Evolutionary conservation across 805 yeast species (phyloP).

Genomic region (Metschnikowia baotianmanensis): DNA sequence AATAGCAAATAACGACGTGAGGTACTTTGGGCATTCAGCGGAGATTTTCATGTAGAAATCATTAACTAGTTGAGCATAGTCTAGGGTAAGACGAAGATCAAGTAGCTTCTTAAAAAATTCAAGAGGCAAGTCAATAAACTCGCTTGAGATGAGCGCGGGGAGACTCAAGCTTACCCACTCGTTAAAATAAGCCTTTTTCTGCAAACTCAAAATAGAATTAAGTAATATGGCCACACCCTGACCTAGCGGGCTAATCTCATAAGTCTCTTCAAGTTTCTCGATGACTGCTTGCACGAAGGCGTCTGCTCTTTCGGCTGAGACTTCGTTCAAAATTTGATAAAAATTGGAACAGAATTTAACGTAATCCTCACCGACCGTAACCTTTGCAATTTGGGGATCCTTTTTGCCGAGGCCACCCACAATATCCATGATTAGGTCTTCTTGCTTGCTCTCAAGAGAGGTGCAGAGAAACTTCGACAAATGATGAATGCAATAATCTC

Average conservation of each 20-base stretch:
- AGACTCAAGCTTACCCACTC: constrained; percentile 14
- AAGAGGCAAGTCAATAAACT: constrained; percentile 26
- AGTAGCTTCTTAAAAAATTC: constrained; percentile 13
- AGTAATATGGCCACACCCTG: constrained; percentile 1
- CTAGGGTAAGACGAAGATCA: constrained; percentile 1
- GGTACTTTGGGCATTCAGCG: constrained; percentile 16
- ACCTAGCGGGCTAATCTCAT: constrained; percentile 5
- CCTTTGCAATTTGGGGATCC: background rate
- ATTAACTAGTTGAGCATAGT: constrained; percentile 22
- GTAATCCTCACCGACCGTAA: constrained; percentile 1
- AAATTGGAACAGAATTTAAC: constrained; percentile 6
- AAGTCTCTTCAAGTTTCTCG: constrained; percentile 9
- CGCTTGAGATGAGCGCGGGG: constrained; percentile 27
- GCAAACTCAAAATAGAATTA: constrained; percentile 1
- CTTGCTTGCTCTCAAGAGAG: background rate
- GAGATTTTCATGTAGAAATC: constrained; percentile 31
- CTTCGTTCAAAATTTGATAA: background rate
- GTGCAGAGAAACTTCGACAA: constrained; percentile 5
- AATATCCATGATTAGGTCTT: background rate
- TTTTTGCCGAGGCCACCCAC: constrained; percentile 8
- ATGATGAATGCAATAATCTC: background rate
- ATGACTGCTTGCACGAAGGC: constrained; percentile 6
- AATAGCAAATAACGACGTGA: constrained; percentile 4
- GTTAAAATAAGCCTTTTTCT: background rate
- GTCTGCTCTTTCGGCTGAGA: background rate